Evolutionary conservation across 2,329 filamentous ascomycete species (phyloP).

Genomic region (Fusarium subglutinans): DNA sequence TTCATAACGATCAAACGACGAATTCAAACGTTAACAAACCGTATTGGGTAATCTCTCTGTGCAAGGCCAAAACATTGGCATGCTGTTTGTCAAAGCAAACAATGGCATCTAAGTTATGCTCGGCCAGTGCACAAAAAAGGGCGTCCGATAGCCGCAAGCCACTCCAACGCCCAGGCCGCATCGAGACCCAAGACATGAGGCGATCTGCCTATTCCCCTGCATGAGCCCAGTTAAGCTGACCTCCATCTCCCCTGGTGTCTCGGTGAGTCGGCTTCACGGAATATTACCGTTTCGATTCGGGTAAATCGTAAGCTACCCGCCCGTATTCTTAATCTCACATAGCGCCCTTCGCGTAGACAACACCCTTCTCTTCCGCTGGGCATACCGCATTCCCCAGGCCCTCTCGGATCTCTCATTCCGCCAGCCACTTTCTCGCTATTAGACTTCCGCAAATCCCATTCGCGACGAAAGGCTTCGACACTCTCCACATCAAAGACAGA

Average conservation of each 20-base stretch:
- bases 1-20: background rate
- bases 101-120: background rate
- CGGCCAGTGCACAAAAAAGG: background rate
- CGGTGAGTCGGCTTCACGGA: background rate
- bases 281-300: background rate
- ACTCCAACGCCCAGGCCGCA: constrained; percentile 9
- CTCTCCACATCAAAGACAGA: constrained; percentile 3
- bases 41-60: background rate
- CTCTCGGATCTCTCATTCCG: background rate
- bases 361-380: background rate
- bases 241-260: background rate
- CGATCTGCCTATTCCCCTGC: background rate
- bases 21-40: background rate
- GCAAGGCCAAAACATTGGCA: background rate
- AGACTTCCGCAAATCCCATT: background rate
- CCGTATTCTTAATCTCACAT: background rate
- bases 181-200: constrained; percentile 21
- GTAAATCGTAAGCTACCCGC: background rate
- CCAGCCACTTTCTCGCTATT: background rate
- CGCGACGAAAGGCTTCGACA: background rate
- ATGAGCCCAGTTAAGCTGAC: background rate
- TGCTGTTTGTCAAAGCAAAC: background rate
- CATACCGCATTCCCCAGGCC: background rate
- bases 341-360: background rate
- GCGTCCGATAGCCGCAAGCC: constrained; percentile 28